These are phyloP conservation scores for Fusarium sp. DNA, from an alignment of 2,329 filamentous ascomycete genomes.

Conservation along the genomic window DNA sequence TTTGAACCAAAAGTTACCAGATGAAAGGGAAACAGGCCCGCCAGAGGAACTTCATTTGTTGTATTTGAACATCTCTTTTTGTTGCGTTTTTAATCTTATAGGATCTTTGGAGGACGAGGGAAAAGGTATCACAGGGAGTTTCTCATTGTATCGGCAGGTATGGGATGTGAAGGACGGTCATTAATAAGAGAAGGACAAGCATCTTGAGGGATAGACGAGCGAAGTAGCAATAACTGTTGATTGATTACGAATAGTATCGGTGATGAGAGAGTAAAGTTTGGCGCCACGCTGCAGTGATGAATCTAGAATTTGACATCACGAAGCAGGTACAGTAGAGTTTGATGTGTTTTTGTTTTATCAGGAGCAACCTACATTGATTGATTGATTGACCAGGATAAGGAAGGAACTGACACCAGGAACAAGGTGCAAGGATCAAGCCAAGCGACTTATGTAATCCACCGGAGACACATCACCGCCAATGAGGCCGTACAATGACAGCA, in stretches of 20 bases:
- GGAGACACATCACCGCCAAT: slow-evolving; percentile 16
- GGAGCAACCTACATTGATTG: not conserved
- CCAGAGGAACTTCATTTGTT: not conserved
- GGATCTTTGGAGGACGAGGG: not conserved
- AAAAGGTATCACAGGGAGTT: not conserved
- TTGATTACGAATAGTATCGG: not conserved
- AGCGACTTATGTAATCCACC: slow-evolving; percentile 27
- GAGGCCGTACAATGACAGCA: slow-evolving; percentile 31
- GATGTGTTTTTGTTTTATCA: not conserved
- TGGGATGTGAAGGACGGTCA: not conserved
- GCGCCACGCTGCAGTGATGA: not conserved
- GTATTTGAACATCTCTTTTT: not conserved
- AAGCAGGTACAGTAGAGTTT: not conserved
- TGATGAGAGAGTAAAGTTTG: not conserved
- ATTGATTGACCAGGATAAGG: not conserved
- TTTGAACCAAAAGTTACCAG: not conserved
- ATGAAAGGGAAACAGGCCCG: not conserved
- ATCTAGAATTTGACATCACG: not conserved
- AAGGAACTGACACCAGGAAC: slow-evolving; percentile 3
- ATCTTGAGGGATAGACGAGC: not conserved
- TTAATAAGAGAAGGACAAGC: not conserved
- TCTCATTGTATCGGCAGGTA: not conserved
- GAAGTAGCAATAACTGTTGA: not conserved
- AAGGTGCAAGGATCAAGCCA: not conserved
- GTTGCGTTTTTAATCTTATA: not conserved